These are phyloP conservation scores for Ustilago vetiveriae DNA, from an alignment of 1,284 basidiomycete genomes.

Conservation along the genomic window DNA sequence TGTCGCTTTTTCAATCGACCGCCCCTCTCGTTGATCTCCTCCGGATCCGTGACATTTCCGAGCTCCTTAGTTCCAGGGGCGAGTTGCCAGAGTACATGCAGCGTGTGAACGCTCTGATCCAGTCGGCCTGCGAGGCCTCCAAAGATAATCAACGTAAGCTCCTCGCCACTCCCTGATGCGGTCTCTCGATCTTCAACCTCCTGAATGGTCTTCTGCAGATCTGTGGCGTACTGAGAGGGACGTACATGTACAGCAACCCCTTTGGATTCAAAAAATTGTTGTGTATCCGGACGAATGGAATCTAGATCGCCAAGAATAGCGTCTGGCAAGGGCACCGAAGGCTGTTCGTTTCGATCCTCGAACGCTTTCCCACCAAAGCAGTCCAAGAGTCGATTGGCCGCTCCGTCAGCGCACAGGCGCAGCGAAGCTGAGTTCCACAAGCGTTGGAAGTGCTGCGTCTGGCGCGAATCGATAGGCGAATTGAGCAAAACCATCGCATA, in stretches of 20 bases:
- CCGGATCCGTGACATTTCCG: slow-evolving; percentile 44
- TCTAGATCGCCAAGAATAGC: slow-evolving; percentile 94
- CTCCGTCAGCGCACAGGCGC: slow-evolving; percentile 86
- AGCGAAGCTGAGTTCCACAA: slow-evolving; percentile 58
- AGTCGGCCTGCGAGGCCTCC: slow-evolving; percentile 90
- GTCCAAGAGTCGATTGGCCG: slow-evolving; percentile 87
- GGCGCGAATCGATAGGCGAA: slow-evolving; percentile 37
- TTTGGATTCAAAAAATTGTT: slow-evolving; percentile 76
- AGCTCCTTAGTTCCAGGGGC: slow-evolving; percentile 67
- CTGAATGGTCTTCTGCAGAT: slow-evolving; percentile 88
- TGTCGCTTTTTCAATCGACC: slow-evolving; percentile 70
- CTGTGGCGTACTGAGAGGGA: slow-evolving; percentile 83
- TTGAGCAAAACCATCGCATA: slow-evolving; percentile 59
- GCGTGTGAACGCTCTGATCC: slow-evolving; percentile 91
- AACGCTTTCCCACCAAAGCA: slow-evolving; percentile 68
- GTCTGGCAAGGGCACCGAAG: slow-evolving; percentile 72
- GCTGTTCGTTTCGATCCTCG: slow-evolving; percentile 2
- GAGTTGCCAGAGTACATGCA: slow-evolving; percentile 85
- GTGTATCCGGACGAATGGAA: slow-evolving; percentile 81
- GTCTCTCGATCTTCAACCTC: slow-evolving; percentile 73
- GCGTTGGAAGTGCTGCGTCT: slow-evolving; percentile 34
- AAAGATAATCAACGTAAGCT: slow-evolving; percentile 75
- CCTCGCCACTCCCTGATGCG: slow-evolving; percentile 65
- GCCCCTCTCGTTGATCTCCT: slow-evolving; percentile 12
- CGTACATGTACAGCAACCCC: slow-evolving; percentile 78